Conservation (phyloP, 805 yeast species). For the Zygotorulaspora florentina region DNA sequence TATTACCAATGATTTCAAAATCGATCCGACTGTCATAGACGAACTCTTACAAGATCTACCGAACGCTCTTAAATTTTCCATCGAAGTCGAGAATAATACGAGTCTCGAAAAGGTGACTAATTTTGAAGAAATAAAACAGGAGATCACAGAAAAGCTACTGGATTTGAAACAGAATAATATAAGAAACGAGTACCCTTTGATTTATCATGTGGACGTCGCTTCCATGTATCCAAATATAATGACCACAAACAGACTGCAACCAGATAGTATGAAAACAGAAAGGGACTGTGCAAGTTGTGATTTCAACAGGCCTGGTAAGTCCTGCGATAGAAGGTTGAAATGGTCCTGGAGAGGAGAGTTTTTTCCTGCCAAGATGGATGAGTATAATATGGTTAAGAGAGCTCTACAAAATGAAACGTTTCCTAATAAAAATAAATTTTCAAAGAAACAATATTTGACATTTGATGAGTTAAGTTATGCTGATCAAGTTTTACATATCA, state of each 20-base stretch:
- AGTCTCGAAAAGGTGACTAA: slow-evolving; percentile 74
- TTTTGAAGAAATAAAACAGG: slow-evolving; percentile 65
- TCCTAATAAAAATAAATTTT: slow-evolving; percentile 53
- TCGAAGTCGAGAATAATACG: slow-evolving; percentile 74
- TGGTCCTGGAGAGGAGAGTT: slow-evolving; percentile 99
- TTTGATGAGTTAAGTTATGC: slow-evolving; percentile 73
- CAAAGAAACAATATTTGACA: slow-evolving; percentile 52
- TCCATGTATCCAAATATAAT: slow-evolving; percentile 99
- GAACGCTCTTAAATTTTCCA: slow-evolving; percentile 72
- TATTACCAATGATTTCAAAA: slow-evolving; percentile 63
- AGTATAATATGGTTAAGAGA: slow-evolving; percentile 83
- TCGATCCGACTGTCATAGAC: slow-evolving; percentile 80
- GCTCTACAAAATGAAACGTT: slow-evolving; percentile 76
- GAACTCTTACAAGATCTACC: slow-evolving; percentile 71
- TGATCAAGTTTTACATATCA: slow-evolving; percentile 73
- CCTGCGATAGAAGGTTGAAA: slow-evolving; percentile 83
- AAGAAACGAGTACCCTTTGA: slow-evolving; percentile 74
- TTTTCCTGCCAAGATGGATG: slow-evolving; percentile 85
- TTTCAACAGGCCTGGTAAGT: slow-evolving; percentile 90
- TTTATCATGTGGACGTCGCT: slow-evolving; percentile 97
- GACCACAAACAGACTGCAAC: slow-evolving; percentile 96
- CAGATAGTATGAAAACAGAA: slow-evolving; percentile 94
- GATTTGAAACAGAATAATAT: slow-evolving; percentile 58
- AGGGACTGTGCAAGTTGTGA: slow-evolving; percentile 97
- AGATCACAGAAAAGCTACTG: slow-evolving; percentile 51